Conservation (phyloP, 2,329 filamentous ascomycete species). For the Aspergillus cejpii region DNA sequence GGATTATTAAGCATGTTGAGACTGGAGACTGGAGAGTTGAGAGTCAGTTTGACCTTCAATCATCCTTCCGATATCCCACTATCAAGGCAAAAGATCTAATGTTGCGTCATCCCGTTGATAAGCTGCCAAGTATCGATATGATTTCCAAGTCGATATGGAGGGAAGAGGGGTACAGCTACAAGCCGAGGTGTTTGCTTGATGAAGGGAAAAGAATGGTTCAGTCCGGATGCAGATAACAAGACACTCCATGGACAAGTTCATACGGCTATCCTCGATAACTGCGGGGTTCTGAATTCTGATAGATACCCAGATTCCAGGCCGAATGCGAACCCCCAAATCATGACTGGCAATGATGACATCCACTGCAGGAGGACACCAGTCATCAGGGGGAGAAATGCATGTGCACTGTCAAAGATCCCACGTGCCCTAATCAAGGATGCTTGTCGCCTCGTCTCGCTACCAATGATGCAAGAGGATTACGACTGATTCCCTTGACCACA, state of each 20-base stretch:
- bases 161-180: too few relatives aligned
- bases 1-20: neutral
- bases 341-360: neutral
- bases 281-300: too few relatives aligned
- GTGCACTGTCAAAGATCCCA: slow-evolving; percentile 8
- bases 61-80: neutral
- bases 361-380: neutral
- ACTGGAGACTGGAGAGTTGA: too few relatives aligned
- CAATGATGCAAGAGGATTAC: slow-evolving; percentile 3
- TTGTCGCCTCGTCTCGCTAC: slow-evolving; percentile 12
- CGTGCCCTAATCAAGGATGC: slow-evolving; percentile 11
- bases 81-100: neutral
- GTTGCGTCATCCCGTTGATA: neutral
- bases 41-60: too few relatives aligned
- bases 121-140: neutral
- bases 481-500: neutral
- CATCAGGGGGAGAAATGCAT: neutral
- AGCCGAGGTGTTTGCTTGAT: too few relatives aligned
- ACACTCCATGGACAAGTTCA: too few relatives aligned
- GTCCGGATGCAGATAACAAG: too few relatives aligned
- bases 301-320: too few relatives aligned
- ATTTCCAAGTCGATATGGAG: neutral
- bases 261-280: too few relatives aligned
- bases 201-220: too few relatives aligned
- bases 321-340: neutral